phyloP scores from a whole-genome alignment of 192 early-diverging fungal species.

The Chytriomyces confervae region DNA sequence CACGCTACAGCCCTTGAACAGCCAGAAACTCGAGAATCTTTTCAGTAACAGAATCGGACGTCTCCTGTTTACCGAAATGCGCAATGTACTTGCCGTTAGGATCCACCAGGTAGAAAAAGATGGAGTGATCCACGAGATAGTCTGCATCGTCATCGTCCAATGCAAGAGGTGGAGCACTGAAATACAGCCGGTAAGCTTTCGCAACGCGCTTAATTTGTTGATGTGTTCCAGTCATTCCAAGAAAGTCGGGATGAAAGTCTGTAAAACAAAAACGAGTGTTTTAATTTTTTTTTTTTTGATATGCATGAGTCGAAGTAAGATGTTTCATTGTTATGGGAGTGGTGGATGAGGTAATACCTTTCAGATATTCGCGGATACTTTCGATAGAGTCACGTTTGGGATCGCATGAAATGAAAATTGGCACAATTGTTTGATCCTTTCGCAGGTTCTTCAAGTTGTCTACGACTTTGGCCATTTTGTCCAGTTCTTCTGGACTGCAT shows the following conservation, averaged over 20 bases:
- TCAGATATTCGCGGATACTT: conserved; percentile 69
- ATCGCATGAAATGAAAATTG: conserved; percentile 97
- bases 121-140: conserved; percentile 98
- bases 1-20: background rate
- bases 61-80: conserved; percentile 85
- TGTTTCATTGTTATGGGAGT: background rate
- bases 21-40: conserved; percentile 49
- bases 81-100: conserved; percentile 89
- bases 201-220: conserved; percentile 83
- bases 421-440: conserved; percentile 63
- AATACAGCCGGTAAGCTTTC: conserved; percentile 95
- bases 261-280: background rate
- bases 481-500: conserved; percentile 85
- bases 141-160: conserved; percentile 80
- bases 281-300: background rate
- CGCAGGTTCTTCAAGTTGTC: conserved; percentile 58
- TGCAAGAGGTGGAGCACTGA: conserved; percentile 80
- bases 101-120: conserved; percentile 97
- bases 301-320: background rate
- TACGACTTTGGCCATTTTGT: conserved; percentile 92
- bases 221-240: conserved; percentile 89
- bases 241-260: conserved; percentile 94
- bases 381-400: conserved; percentile 90
- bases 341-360: conserved; percentile 44
- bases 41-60: conserved; percentile 63